Evolutionary conservation across 176 grass and related monocot species (phyloP).

Genomic region (Oryza officinalis): DNA sequence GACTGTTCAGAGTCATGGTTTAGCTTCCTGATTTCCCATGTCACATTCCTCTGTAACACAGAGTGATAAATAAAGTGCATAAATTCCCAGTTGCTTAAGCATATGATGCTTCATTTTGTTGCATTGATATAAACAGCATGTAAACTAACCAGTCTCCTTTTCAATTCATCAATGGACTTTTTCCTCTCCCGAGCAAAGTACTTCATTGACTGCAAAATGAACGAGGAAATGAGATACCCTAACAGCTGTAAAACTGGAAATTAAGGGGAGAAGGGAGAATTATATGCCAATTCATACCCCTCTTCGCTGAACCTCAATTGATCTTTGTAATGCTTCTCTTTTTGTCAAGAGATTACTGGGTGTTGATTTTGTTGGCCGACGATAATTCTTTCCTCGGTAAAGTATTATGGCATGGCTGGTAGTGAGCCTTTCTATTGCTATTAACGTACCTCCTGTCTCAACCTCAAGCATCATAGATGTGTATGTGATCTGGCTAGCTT

Average conservation of each 20-base stretch:
- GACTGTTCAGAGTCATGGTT: neutral
- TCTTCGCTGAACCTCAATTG: constrained; percentile 76
- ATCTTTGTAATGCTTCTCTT: constrained; percentile 83
- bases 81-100: constrained; percentile 5
- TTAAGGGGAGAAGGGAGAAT: neutral
- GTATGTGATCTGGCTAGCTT: constrained; percentile 54
- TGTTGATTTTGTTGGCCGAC: constrained; percentile 52
- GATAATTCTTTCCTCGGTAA: constrained; percentile 90
- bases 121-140: neutral
- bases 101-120: neutral
- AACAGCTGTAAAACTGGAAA: neutral
- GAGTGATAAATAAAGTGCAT: neutral
- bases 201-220: constrained; percentile 71
- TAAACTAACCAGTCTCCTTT: constrained; percentile 62
- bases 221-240: constrained; percentile 5
- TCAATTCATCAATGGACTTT: constrained; percentile 59
- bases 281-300: constrained; percentile 49
- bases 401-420: constrained; percentile 82
- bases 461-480: constrained; percentile 70
- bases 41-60: constrained; percentile 39
- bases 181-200: constrained; percentile 61
- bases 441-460: constrained; percentile 67
- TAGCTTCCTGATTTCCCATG: constrained; percentile 39
- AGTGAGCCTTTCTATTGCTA: constrained; percentile 68
- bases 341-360: constrained; percentile 67